These are phyloP conservation scores for Lasiodiplodia sp. DNA, from an alignment of 2,329 filamentous ascomycete genomes.

Conservation along the genomic window DNA sequence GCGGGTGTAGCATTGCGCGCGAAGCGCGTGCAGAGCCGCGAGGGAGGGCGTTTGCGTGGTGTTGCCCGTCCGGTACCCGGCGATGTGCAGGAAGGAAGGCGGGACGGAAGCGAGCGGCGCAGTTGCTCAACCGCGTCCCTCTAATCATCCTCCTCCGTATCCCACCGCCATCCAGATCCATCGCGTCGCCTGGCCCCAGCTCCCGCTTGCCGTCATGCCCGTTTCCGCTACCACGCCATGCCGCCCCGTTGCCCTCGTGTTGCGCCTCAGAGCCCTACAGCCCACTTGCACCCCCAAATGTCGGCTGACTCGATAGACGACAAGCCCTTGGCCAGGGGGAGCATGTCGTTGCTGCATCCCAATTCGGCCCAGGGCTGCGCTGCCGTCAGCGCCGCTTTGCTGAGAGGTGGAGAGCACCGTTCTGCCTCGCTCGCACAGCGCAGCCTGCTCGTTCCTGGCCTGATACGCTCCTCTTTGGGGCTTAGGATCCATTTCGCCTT, in stretches of 20 bases:
- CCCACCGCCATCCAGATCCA: conserved; percentile 7
- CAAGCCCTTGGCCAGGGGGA: conserved; percentile 11
- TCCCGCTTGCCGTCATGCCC: neutral
- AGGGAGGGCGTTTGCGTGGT: neutral
- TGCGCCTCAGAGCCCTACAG: conserved; percentile 23
- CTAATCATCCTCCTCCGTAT: conserved; percentile 7
- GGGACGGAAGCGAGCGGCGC: conserved; percentile 7
- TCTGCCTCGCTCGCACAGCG: neutral
- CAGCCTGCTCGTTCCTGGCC: conserved; percentile 16
- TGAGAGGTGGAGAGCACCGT: neutral
- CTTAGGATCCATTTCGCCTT: neutral
- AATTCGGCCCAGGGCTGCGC: conserved; percentile 2
- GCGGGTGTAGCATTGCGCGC: neutral
- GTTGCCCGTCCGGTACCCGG: neutral
- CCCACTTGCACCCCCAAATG: conserved; percentile 14
- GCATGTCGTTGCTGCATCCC: conserved; percentile 5
- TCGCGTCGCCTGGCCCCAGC: conserved; percentile 1
- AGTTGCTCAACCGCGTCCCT: neutral
- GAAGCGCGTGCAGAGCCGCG: neutral
- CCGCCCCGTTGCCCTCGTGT: conserved; percentile 4
- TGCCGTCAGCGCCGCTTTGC: neutral
- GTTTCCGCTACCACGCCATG: conserved; percentile 10
- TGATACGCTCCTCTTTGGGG: neutral
- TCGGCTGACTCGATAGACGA: conserved; percentile 20
- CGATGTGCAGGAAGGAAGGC: neutral